These are phyloP conservation scores for Colletotrichum aenigma DNA, from an alignment of 2,329 filamentous ascomycete species.

Conservation along the genomic window DNA sequence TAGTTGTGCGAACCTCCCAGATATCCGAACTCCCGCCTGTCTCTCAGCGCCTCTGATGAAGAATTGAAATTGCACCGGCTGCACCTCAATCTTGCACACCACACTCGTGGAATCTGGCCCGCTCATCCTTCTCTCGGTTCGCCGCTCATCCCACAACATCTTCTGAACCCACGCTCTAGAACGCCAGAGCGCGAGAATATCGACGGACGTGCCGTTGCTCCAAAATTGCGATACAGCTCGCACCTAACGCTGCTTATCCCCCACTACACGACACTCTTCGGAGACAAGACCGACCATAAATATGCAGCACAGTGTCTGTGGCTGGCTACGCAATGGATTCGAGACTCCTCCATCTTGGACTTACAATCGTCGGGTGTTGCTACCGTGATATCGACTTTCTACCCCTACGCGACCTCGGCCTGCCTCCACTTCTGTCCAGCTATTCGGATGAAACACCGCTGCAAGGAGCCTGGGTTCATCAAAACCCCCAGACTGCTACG, in stretches of 20 bases:
- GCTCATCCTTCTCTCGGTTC: constrained; percentile 8
- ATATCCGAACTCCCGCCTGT: neutral
- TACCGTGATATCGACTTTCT: neutral
- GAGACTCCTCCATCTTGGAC: neutral
- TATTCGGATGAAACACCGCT: constrained; percentile 18
- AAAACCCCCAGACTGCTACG: neutral
- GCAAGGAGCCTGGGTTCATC: constrained; percentile 7
- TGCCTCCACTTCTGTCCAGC: constrained; percentile 3
- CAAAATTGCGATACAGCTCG: neutral
- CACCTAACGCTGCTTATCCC: neutral
- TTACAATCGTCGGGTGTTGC: neutral
- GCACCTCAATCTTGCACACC: constrained; percentile 3
- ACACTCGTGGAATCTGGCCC: neutral
- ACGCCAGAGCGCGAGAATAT: neutral
- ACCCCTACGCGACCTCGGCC: neutral
- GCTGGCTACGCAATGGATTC: neutral
- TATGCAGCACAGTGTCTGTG: neutral
- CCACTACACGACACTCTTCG: neutral
- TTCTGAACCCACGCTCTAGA: neutral
- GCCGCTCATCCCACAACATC: neutral
- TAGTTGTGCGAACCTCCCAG: neutral
- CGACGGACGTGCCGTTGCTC: neutral
- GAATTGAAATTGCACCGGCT: constrained; percentile 10
- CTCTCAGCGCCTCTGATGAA: neutral
- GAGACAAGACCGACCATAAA: neutral